Evolutionary conservation across 768 basidiomycete genomes (phyloP), one percentile per base, ranked within the genome.

Genomic region (Podaxis pistillaris): DNA sequence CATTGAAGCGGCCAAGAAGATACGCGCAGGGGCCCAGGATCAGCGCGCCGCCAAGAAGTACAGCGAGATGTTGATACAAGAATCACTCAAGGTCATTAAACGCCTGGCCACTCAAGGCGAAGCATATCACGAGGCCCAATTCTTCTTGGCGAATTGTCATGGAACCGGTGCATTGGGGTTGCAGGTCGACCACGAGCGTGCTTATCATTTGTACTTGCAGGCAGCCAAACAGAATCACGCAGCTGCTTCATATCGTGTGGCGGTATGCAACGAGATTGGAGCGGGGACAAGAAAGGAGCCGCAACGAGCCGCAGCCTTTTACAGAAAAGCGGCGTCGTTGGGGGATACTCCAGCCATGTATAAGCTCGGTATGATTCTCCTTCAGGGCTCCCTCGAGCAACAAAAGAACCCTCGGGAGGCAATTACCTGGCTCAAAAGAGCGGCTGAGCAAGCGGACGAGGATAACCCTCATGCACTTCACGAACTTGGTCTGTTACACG

Each of bases 321-420:
- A 98, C 77, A 88, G 96, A 64, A 98, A 98, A 74, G 93, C 97
- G 3, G 95, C 95, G 8, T 94, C 94, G 1, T 79, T 98, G 38
- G 96, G 96, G 19, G 97, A 98, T 73, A 98, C 96, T 0, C 88
- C 96, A 28, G 97, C 95, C 2, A 99, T 98, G 97, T 98, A 97
- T 80, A 98, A 98, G 74, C 86, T 99, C n/a, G 95, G 95, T n/a
- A 96, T 97, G 90, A 91, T 98, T 65, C 82, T 97, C 33, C 81
- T 98, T 22, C 85, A 92, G 38, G 96, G 96, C 11, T 76, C 86
- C 15, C 81, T 98, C 4, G 90, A 87, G 26, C 93, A 96, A 73
- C 85, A 82, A 60, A 87, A 84, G 65, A 97, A 97, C 71, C 87
- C 87, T 1, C 86, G 95, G 36, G 97, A 99, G 72, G 96, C 95